phyloP scores from a whole-genome alignment of 257 asterid species.

The Paraleonurus japonicus region DNA sequence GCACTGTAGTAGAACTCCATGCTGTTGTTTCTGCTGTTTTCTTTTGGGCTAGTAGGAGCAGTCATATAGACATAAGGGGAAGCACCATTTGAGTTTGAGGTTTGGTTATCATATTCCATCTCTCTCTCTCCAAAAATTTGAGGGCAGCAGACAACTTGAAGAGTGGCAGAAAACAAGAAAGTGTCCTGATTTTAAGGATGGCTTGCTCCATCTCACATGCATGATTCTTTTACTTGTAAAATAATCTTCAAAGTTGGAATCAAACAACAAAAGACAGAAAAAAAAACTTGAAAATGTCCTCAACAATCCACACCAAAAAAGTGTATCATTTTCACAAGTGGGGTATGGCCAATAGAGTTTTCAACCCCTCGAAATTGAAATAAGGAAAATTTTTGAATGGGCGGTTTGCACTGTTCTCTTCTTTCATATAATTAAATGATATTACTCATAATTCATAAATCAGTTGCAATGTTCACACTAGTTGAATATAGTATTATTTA shows the following conservation, averaged over 20 bases:
- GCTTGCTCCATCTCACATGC: slow-evolving; percentile 35
- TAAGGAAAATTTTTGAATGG: too few species aligned
- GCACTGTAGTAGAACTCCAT: slow-evolving; percentile 49
- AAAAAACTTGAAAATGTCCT: slow-evolving; percentile 40
- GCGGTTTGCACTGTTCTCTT: too few species aligned
- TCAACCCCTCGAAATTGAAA: neutral
- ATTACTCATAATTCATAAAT: too few species aligned
- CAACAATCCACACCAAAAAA: slow-evolving; percentile 26
- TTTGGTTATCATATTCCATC: slow-evolving; percentile 37
- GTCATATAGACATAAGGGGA: slow-evolving; percentile 37
- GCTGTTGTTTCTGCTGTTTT: slow-evolving; percentile 20
- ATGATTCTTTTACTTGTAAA: slow-evolving; percentile 30
- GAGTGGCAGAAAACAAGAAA: slow-evolving; percentile 35
- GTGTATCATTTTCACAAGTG: slow-evolving; percentile 25
- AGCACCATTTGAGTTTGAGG: slow-evolving; percentile 29
- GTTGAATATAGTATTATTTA: too few species aligned
- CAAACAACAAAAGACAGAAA: slow-evolving; percentile 19
- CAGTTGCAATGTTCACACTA: too few species aligned
- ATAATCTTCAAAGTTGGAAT: slow-evolving; percentile 43
- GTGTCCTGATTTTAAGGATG: slow-evolving; percentile 56
- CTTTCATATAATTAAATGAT: too few species aligned
- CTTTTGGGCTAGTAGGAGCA: slow-evolving; percentile 53
- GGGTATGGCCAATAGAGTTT: slow-evolving; percentile 21
- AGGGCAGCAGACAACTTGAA: neutral
- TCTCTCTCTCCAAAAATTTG: neutral